Conservation (phyloP, 805 yeast genomes). For the Hanseniaspora mollemarum region DNA sequence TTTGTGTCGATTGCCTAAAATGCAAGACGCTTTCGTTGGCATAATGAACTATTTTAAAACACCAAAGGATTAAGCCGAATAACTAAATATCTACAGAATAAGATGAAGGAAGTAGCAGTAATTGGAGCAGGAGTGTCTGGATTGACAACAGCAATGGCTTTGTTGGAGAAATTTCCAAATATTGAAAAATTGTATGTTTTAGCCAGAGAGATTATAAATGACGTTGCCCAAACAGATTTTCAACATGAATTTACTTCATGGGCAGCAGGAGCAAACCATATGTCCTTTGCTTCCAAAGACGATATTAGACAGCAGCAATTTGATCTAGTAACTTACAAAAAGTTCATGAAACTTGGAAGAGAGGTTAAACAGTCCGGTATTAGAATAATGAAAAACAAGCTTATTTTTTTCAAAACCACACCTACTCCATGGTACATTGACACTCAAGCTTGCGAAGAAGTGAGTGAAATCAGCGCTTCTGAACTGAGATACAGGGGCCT, state of each 20-base stretch:
- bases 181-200: constrained; percentile 32
- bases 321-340: constrained; percentile 41
- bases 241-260: constrained; percentile 49
- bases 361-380: constrained; percentile 43
- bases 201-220: constrained; percentile 31
- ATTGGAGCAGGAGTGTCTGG: constrained; percentile 47
- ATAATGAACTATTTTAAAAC: no score
- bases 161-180: constrained; percentile 32
- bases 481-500: constrained; percentile 29
- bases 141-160: constrained; percentile 38
- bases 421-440: constrained; percentile 40
- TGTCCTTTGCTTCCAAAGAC: constrained; percentile 40
- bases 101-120: constrained; percentile 16
- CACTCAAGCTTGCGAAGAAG: constrained; percentile 33
- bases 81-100: not conserved
- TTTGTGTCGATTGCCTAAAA: no score
- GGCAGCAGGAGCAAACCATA: constrained; percentile 66
- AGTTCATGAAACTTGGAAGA: constrained; percentile 37
- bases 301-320: constrained; percentile 32
- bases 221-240: constrained; percentile 41
- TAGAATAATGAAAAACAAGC: constrained; percentile 20
- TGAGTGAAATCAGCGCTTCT: constrained; percentile 26
- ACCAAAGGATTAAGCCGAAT: no score
- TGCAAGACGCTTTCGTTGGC: no score
- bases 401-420: constrained; percentile 21